These are phyloP conservation scores for Lentinula sp. DNA, from an alignment of 768 basidiomycete genomes.

Conservation along the genomic window DNA sequence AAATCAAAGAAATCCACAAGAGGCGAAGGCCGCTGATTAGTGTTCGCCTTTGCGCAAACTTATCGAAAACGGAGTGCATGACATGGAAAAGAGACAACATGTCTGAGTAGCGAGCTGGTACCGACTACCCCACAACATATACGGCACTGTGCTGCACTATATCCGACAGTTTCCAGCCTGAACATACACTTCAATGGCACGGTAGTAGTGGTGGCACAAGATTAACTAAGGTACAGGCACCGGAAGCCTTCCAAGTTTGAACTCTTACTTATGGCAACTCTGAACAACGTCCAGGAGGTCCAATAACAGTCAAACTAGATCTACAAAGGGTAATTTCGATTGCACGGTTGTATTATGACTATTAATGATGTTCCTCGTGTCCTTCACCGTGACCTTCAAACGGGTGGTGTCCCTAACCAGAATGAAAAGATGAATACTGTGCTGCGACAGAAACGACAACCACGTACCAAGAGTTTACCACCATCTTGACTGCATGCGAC, in stretches of 20 bases:
- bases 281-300: not conserved
- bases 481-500: slow-evolving; percentile 59
- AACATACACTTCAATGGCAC: no score
- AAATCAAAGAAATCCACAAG: slow-evolving; percentile 47
- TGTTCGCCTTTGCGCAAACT: not conserved
- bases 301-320: not conserved
- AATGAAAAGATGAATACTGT: slow-evolving; percentile 2
- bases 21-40: slow-evolving; percentile 15
- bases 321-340: not conserved
- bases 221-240: not conserved
- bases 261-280: not conserved
- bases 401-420: slow-evolving; percentile 45
- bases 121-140: not conserved
- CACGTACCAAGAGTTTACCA: slow-evolving; percentile 60
- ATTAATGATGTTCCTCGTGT: slow-evolving; percentile 36
- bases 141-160: not conserved
- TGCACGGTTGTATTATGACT: slow-evolving; percentile 7
- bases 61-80: not conserved
- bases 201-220: not conserved
- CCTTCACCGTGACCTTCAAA: slow-evolving; percentile 24
- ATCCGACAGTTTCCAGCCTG: no score
- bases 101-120: not conserved
- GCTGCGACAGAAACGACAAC: not conserved
- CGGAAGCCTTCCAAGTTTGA: not conserved
- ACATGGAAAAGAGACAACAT: not conserved